These are phyloP conservation scores for Fusarium begoniae DNA, from an alignment of 2,329 filamentous ascomycete genomes.

Conservation along the genomic window DNA sequence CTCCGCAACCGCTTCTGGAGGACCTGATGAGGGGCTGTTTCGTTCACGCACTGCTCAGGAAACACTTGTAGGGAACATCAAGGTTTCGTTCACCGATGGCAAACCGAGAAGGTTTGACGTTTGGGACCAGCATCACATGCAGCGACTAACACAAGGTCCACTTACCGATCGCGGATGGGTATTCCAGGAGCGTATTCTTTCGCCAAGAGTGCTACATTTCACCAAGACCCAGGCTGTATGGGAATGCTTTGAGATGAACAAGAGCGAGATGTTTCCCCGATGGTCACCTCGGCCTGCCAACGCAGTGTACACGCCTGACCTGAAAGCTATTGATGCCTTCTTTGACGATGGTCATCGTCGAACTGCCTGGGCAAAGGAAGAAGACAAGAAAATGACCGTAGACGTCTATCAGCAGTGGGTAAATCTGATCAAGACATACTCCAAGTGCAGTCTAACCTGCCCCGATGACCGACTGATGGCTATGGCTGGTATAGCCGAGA, in stretches of 20 bases:
- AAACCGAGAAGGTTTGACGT: neutral
- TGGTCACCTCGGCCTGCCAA: neutral
- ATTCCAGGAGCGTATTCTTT: neutral
- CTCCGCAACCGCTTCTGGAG: neutral
- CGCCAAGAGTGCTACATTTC: neutral
- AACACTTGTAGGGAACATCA: neutral
- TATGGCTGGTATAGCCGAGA: neutral
- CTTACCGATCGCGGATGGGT: neutral
- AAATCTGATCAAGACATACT: neutral
- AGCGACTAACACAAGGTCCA: neutral
- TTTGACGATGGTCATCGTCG: neutral
- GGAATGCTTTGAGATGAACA: neutral
- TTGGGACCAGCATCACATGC: neutral
- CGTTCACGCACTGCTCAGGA: accelerated
- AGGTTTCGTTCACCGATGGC: neutral
- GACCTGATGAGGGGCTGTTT: neutral
- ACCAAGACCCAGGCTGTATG: neutral
- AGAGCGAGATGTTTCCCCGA: neutral
- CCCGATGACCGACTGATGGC: neutral
- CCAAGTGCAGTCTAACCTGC: neutral
- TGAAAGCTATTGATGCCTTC: neutral
- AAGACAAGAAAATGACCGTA: neutral
- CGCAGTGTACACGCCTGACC: neutral
- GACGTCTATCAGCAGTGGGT: neutral
- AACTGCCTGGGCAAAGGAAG: neutral